These are phyloP conservation scores for Suhomyces guaymorum DNA, from an alignment of 1,139 yeast genomes.

Conservation along the genomic window DNA sequence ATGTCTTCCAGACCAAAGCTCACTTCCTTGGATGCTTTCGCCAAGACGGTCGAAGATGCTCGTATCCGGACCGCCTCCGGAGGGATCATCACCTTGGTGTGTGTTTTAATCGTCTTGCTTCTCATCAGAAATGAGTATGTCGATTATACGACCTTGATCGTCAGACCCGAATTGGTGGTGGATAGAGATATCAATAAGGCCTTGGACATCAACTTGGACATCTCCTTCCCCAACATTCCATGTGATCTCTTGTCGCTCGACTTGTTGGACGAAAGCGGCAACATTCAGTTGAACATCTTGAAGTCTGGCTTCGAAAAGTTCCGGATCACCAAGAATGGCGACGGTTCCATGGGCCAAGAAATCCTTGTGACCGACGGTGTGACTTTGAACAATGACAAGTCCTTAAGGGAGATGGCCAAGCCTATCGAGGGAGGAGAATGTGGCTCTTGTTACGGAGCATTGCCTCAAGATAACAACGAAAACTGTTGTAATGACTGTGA, in stretches of 20 bases:
- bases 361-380: conserved; percentile 21
- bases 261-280: conserved; percentile 81
- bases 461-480: conserved; percentile 60
- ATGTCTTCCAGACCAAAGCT: conserved; percentile 38
- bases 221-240: conserved; percentile 80
- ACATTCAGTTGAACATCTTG: conserved; percentile 69
- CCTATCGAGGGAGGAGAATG: conserved; percentile 52
- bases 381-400: conserved; percentile 28
- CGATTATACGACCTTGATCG: conserved; percentile 66
- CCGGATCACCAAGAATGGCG: conserved; percentile 50
- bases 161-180: conserved; percentile 81
- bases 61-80: conserved; percentile 85
- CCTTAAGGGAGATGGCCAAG: conserved; percentile 36
- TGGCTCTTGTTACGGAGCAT: conserved; percentile 90
- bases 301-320: conserved; percentile 71
- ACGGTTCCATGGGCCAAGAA: conserved; percentile 28
- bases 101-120: conserved; percentile 61
- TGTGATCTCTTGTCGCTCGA: conserved; percentile 61
- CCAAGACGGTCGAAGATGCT: conserved; percentile 94
- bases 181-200: conserved; percentile 80
- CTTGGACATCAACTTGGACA: conserved; percentile 75
- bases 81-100: conserved; percentile 78
- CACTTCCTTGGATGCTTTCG: conserved; percentile 81
- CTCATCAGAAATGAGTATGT: conserved; percentile 73
- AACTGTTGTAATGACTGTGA: conserved; percentile 86